Evolutionary conservation across 2,329 filamentous ascomycete genomes (phyloP).

Genomic region (Diplodia scrobiculata): DNA sequence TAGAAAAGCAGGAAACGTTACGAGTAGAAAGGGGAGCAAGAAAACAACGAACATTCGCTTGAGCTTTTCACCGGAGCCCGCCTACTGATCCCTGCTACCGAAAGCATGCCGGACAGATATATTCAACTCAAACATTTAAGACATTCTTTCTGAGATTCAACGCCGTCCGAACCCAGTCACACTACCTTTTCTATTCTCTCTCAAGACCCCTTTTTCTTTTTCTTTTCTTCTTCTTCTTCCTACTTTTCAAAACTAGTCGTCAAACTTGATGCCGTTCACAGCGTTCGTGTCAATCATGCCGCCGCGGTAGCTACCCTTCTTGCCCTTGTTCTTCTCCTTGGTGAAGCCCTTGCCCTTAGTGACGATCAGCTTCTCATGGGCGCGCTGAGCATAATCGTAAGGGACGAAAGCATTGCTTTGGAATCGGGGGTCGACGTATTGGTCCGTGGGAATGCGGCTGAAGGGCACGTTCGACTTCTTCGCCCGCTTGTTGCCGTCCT

Average conservation of each 20-base stretch:
- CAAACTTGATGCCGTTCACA: conserved; percentile 90
- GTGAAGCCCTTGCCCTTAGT: conserved; percentile 97
- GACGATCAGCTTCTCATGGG: conserved; percentile 82
- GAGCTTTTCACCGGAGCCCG: background rate
- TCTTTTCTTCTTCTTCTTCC: background rate
- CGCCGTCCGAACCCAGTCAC: background rate
- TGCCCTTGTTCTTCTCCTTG: conserved; percentile 96
- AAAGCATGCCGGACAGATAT: conserved; percentile 1
- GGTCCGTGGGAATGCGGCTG: conserved; percentile 72
- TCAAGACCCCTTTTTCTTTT: background rate
- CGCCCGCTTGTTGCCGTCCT: conserved; percentile 38
- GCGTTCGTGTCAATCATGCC: conserved; percentile 81
- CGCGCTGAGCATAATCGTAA: conserved; percentile 86
- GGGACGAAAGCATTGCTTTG: conserved; percentile 78
- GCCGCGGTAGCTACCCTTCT: conserved; percentile 81
- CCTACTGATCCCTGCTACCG: background rate
- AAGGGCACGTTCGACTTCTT: conserved; percentile 69
- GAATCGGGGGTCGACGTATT: conserved; percentile 68
- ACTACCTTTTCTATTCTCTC: background rate
- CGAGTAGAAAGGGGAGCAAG: background rate
- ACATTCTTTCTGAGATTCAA: background rate
- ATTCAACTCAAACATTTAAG: background rate
- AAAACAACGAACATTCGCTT: background rate
- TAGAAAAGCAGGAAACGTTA: background rate
- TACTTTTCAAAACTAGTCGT: conserved; percentile 60